Evolutionary conservation across 192 early-diverging fungal species (phyloP).

Genomic region (Irineochytrium annulatum): DNA sequence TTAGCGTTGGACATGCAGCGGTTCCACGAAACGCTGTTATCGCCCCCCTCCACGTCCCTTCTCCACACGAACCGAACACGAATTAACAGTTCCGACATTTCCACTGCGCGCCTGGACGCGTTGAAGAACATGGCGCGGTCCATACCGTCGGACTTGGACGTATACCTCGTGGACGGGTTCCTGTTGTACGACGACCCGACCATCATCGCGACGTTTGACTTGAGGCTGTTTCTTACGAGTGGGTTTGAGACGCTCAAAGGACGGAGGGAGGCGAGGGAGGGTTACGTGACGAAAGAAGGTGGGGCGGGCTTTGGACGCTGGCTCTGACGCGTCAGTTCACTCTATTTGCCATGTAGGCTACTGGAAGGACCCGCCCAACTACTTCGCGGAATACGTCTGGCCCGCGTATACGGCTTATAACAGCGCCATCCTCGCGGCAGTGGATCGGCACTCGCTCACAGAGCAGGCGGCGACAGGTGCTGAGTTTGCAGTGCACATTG

Average conservation of each 20-base stretch:
- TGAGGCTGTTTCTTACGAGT: constrained; percentile 56
- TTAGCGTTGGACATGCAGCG: constrained; percentile 11
- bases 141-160: too few relatives aligned
- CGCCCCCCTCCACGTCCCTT: too few relatives aligned
- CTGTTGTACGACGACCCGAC: constrained; percentile 60
- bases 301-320: too few relatives aligned
- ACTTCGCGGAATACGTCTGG: constrained; percentile 6
- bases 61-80: neutral
- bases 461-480: too few relatives aligned
- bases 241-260: constrained; percentile 57
- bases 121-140: neutral
- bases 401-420: constrained; percentile 5
- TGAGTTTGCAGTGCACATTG: too few relatives aligned
- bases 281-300: constrained; percentile 71
- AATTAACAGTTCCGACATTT: neutral
- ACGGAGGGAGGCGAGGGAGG: constrained; percentile 59
- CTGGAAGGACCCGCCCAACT: constrained; percentile 11
- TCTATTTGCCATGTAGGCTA: too few relatives aligned
- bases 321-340: too few relatives aligned
- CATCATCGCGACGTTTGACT: constrained; percentile 42
- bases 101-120: neutral
- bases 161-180: constrained; percentile 70
- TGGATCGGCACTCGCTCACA: too few relatives aligned
- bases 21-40: neutral
- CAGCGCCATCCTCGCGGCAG: neutral